phyloP scores from a whole-genome alignment of 495 filamentous ascomycete genomes.

The Pyrenula massariospora region DNA sequence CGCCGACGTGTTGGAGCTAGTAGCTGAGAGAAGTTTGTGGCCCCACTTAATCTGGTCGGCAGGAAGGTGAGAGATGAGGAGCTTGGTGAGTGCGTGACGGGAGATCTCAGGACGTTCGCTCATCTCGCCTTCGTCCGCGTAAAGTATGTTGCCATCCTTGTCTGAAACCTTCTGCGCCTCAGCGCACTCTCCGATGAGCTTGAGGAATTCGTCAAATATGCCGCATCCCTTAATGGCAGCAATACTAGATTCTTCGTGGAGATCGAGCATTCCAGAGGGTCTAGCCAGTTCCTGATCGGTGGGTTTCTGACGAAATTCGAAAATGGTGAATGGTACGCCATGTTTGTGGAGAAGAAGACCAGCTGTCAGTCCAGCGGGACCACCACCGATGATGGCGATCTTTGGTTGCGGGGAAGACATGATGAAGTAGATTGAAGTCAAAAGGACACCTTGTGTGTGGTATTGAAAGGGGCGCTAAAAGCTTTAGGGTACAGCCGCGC shows the following conservation, averaged over 20 bases:
- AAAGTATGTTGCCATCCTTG: slow-evolving; percentile 8
- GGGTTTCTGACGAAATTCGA: too few relatives aligned
- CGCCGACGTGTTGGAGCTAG: too few relatives aligned
- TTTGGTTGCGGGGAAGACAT: too few relatives aligned
- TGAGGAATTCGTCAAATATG: slow-evolving; percentile 33
- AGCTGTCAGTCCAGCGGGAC: slow-evolving; percentile 43
- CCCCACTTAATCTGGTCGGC: slow-evolving; percentile 15
- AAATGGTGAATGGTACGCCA: slow-evolving; percentile 29
- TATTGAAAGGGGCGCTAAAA: too few relatives aligned
- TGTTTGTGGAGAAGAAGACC: slow-evolving; percentile 37
- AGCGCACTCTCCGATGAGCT: slow-evolving; percentile 29
- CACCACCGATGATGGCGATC: slow-evolving; percentile 49
- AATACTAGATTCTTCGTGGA: slow-evolving; percentile 38
- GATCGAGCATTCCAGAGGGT: slow-evolving; percentile 38
- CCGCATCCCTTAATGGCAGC: slow-evolving; percentile 35
- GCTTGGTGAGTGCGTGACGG: slow-evolving; percentile 22
- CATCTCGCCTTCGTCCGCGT: slow-evolving; percentile 5
- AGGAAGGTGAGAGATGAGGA: slow-evolving; percentile 28
- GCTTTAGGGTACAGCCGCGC: too few relatives aligned
- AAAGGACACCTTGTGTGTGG: too few relatives aligned
- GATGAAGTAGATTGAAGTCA: too few relatives aligned
- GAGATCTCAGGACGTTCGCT: slow-evolving; percentile 27
- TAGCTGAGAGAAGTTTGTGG: slow-evolving; percentile 7
- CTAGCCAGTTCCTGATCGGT: slow-evolving; percentile 26
- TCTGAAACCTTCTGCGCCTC: slow-evolving; percentile 17